Evolutionary conservation across 768 basidiomycete species (phyloP).

Genomic region (Pisolithus albus): DNA sequence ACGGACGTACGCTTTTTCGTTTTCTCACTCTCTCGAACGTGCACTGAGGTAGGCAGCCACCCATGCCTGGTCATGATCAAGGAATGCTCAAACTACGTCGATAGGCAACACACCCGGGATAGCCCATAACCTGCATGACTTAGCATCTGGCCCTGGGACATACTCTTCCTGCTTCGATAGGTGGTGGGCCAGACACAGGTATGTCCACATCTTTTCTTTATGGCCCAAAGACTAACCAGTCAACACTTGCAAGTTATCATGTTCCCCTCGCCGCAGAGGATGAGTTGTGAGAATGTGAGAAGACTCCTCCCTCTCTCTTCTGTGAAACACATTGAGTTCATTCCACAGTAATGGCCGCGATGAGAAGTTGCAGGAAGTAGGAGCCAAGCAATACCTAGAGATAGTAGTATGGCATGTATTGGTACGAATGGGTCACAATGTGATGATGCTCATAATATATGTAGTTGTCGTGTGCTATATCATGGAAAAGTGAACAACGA

Average conservation of each 20-base stretch:
- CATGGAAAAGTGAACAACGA: too few relatives aligned
- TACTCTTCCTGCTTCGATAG: conserved; percentile 27
- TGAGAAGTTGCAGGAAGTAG: too few relatives aligned
- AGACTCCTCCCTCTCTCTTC: not conserved
- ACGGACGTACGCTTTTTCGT: conserved; percentile 66
- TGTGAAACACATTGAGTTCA: not conserved
- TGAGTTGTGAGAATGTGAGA: conserved; percentile 36
- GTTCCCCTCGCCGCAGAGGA: conserved; percentile 36
- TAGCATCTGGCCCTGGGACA: conserved; percentile 17
- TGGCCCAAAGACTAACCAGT: conserved; percentile 2
- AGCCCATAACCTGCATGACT: conserved; percentile 23
- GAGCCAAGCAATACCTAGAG: too few relatives aligned
- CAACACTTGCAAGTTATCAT: conserved; percentile 14
- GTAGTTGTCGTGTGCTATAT: too few relatives aligned
- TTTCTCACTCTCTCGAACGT: conserved; percentile 8
- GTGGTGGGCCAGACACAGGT: conserved; percentile 31
- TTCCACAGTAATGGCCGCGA: too few relatives aligned
- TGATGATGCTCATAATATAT: too few relatives aligned
- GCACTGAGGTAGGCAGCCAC: conserved; percentile 26
- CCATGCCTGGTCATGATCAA: conserved; percentile 19
- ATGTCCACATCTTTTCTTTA: conserved; percentile 7
- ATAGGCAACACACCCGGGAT: conserved; percentile 14
- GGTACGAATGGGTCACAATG: too few relatives aligned
- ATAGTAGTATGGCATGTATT: too few relatives aligned
- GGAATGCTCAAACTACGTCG: conserved; percentile 20